A percentile compares a stretch with the other conserved stretches of the same genome.
Conservation (phyloP, 2,329 filamentous ascomycete genomes). For the Fusarium sp. region DNA sequence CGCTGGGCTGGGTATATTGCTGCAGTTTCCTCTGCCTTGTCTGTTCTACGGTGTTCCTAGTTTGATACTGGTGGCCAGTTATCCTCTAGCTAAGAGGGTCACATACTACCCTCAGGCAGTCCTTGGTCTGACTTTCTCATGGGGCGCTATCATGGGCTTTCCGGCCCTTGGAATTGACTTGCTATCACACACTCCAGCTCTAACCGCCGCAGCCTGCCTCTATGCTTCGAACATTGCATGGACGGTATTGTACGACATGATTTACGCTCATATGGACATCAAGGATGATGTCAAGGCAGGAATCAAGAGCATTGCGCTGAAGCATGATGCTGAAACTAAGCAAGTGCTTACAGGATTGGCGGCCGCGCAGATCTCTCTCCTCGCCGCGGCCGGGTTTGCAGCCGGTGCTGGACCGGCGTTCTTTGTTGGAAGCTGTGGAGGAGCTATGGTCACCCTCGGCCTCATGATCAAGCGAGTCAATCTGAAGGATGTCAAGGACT, state of each 20-base stretch:
- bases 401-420: slow-evolving; percentile 77
- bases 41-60: slow-evolving; percentile 84
- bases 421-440: slow-evolving; percentile 76
- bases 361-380: slow-evolving; percentile 74
- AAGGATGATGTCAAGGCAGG: slow-evolving; percentile 87
- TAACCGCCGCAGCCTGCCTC: slow-evolving; percentile 75
- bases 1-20: slow-evolving; percentile 77
- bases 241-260: slow-evolving; percentile 93
- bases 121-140: slow-evolving; percentile 87
- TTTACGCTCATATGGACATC: slow-evolving; percentile 93
- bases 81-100: slow-evolving; percentile 86
- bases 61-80: slow-evolving; percentile 78
- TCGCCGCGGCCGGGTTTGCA: slow-evolving; percentile 77
- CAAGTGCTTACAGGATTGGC: slow-evolving; percentile 79
- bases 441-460: slow-evolving; percentile 70
- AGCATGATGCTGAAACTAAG: slow-evolving; percentile 83
- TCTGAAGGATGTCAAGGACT: slow-evolving; percentile 74
- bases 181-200: slow-evolving; percentile 71
- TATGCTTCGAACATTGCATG: slow-evolving; percentile 86
- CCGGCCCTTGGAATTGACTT: slow-evolving; percentile 84
- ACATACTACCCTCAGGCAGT: slow-evolving; percentile 90
- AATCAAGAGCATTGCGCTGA: slow-evolving; percentile 88
- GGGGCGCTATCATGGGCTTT: slow-evolving; percentile 90
- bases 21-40: slow-evolving; percentile 81
- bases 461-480: slow-evolving; percentile 77